Percentiles rank a stretch among this genome's conserved stretches.
Evolutionary conservation across 2,329 filamentous ascomycete species (phyloP).

Genomic region (Ophiostoma himal-ulmi): DNA sequence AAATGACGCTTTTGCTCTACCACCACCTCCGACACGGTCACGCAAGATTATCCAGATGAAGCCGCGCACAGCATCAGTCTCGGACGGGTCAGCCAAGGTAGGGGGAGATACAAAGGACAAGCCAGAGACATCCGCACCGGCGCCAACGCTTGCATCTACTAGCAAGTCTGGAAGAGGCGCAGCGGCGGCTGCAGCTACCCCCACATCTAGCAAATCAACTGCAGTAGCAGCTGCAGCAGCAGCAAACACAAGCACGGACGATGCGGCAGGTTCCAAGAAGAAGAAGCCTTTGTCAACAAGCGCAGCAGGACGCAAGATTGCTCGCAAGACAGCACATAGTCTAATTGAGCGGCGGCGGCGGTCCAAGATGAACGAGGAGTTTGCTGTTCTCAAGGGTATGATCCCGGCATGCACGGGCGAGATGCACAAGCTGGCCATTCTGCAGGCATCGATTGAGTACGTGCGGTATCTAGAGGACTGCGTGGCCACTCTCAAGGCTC

Average conservation of each 20-base stretch:
- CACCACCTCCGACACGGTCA: conserved; percentile 83
- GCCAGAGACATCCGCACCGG: conserved; percentile 22
- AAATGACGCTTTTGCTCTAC: conserved; percentile 69
- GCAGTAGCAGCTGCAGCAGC: conserved; percentile 18
- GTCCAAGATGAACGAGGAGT: conserved; percentile 99
- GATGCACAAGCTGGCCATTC: conserved; percentile 95
- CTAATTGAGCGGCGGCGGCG: conserved; percentile 83
- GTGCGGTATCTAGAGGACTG: conserved; percentile 90
- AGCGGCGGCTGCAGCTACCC: neutral
- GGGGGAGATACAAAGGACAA: conserved; percentile 10
- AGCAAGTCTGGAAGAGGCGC: neutral
- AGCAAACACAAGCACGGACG: conserved; percentile 15
- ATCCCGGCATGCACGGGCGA: conserved; percentile 93
- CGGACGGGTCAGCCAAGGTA: conserved; percentile 15
- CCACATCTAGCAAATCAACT: neutral
- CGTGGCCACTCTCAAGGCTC: conserved; percentile 68
- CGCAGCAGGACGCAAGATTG: conserved; percentile 87
- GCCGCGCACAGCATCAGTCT: conserved; percentile 42
- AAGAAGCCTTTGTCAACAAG: conserved; percentile 72
- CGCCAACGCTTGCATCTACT: conserved; percentile 24
- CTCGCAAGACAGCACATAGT: conserved; percentile 92
- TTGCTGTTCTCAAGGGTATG: conserved; percentile 86
- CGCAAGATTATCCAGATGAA: conserved; percentile 99
- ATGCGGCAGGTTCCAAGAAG: conserved; percentile 52
- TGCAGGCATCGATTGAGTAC: conserved; percentile 97